phyloP scores from a whole-genome alignment of 192 early-diverging fungal species.

The Physocladia obscura region DNA sequence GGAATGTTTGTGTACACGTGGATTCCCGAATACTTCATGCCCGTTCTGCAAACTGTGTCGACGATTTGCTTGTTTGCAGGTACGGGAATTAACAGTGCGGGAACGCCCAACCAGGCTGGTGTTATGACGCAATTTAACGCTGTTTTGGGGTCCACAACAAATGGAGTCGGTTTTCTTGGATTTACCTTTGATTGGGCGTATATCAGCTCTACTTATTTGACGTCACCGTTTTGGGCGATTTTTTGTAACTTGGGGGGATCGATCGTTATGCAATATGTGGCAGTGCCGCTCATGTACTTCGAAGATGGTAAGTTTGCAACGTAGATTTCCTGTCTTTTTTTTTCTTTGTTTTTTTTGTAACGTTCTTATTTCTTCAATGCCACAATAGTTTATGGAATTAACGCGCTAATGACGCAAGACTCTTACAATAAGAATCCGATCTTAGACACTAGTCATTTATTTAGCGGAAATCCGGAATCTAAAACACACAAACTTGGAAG shows the following conservation, averaged over 20 bases:
- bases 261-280: slow-evolving; percentile 9
- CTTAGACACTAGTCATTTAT: slow-evolving; percentile 8
- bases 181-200: slow-evolving; percentile 26
- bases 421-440: not conserved
- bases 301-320: not conserved
- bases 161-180: slow-evolving; percentile 22
- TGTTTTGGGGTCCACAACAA: slow-evolving; percentile 3
- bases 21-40: slow-evolving; percentile 11
- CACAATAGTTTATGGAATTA: slow-evolving; percentile 1
- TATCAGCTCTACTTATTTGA: not conserved
- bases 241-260: not conserved
- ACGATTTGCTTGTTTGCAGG: slow-evolving; percentile 1
- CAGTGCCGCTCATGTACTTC: not conserved
- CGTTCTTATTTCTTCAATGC: not conserved
- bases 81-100: not conserved
- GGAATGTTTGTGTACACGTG: slow-evolving; percentile 26
- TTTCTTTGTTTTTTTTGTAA: no score
- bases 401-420: slow-evolving; percentile 6
- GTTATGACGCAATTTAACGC: slow-evolving; percentile 2
- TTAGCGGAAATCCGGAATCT: slow-evolving; percentile 14
- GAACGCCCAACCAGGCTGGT: not conserved
- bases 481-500: not conserved
- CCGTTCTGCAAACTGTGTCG: not conserved
- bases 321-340: not conserved
- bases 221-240: slow-evolving; percentile 28